Percentiles rank a stretch among this genome's conserved stretches.
Evolutionary conservation across 2,329 filamentous ascomycete genomes (phyloP).

Genomic region (Stagonosporopsis rhizophila): DNA sequence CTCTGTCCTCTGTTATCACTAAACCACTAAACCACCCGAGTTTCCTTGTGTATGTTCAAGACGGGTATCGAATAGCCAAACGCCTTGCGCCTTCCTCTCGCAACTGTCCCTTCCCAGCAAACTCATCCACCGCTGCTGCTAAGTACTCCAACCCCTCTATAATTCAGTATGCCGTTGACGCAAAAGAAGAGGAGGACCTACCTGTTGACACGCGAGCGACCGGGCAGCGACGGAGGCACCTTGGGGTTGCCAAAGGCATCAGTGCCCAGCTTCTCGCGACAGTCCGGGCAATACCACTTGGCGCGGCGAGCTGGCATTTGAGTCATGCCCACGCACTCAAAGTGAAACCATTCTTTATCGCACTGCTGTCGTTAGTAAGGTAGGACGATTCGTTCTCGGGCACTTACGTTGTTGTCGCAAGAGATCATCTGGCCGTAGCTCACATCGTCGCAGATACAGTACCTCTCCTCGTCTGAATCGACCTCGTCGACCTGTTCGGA

Average conservation of each 20-base stretch:
- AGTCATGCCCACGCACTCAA: constrained; percentile 74
- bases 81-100: constrained; percentile 3
- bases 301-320: constrained; percentile 73
- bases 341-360: constrained; percentile 84
- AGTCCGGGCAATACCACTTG: constrained; percentile 87
- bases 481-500: constrained; percentile 56
- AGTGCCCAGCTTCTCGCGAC: constrained; percentile 48
- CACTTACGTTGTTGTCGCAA: constrained; percentile 74
- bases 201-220: constrained; percentile 41
- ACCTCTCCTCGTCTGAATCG: constrained; percentile 76
- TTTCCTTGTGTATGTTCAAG: background rate
- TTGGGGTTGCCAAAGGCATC: constrained; percentile 46
- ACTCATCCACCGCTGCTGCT: constrained; percentile 5
- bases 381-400: too few relatives aligned
- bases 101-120: background rate
- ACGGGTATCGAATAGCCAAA: constrained; percentile 17
- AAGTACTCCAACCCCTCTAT: constrained; percentile 47
- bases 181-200: constrained; percentile 36
- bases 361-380: constrained; percentile 59
- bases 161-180: constrained; percentile 37
- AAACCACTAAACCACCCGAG: background rate
- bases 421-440: constrained; percentile 85
- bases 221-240: constrained; percentile 43
- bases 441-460: constrained; percentile 80
- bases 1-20: too few relatives aligned